Evolutionary conservation across 192 early-diverging fungal genomes (phyloP), one percentile per base, ranked within the genome.

Genomic region (Spinellus fusiger): DNA sequence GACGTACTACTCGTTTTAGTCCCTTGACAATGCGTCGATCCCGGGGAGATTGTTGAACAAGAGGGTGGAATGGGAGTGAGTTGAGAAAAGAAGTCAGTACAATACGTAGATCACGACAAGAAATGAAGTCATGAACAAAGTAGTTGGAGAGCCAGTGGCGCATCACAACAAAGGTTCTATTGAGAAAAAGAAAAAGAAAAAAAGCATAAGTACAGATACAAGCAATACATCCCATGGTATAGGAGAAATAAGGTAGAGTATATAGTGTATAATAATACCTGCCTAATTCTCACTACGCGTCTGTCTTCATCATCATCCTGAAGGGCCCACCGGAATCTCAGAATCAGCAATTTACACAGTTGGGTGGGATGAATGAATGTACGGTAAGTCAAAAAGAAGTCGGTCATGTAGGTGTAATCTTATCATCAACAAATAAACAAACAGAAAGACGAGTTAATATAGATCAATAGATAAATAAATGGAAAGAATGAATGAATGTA

Each of bases 381-480:
- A n/a, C 83, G 78, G 32, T 79, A 84, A 26, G 81, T 82, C 49
- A 84, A 63, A 59, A 84, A 84, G 52, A 84, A 84, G 53, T 84
- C 83, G 37, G 83, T 82, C 54, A 84, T 66, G 23, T 80, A 82
- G 15, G 76, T 79, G 59, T 84, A 82, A 50, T 84, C 83, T 77
- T 26, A 16, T 31, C 33, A 22, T 29, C 15, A 25, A 52, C 5
- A 22, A 51, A 26, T 29, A 34, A 62, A 1, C n/a, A n/a, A 26
- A 38, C n/a, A 35, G 23, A 12, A 29, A 31, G 54, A 55, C 1
- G 6, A 55, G 12, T 29, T 35, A n/a, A n/a, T n/a, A n/a, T n/a
- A n/a, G n/a, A n/a, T n/a, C n/a, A n/a, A n/a, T n/a, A n/a, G n/a
- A n/a, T n/a, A n/a, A n/a, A n/a, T n/a, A 18, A 27, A 15, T 20